Conservation (phyloP, 1,284 basidiomycete species). For the Schizopora paradoxa region DNA sequence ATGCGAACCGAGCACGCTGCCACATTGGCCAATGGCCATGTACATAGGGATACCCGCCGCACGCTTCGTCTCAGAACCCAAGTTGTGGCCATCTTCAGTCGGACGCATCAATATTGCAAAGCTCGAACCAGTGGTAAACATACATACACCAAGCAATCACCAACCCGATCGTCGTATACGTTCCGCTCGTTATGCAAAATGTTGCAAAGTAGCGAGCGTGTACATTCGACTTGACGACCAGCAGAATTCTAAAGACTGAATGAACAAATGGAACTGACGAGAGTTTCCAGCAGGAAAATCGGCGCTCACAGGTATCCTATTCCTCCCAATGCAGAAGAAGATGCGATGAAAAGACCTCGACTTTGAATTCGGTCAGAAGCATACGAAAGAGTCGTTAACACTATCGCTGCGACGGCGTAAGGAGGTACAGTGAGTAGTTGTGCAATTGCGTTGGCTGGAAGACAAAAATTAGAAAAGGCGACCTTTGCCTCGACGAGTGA, state of each 20-base stretch:
- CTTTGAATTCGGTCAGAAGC: conserved; percentile 69
- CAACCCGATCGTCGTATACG: conserved; percentile 62
- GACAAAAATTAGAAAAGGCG: not conserved
- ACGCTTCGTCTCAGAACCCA: conserved; percentile 74
- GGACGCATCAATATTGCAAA: conserved; percentile 1
- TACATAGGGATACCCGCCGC: conserved; percentile 71
- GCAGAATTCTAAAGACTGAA: conserved; percentile 40
- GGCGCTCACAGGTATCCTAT: conserved; percentile 59
- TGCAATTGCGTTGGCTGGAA: conserved; percentile 44
- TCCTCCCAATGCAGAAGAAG: conserved; percentile 45
- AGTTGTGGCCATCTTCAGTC: conserved; percentile 59
- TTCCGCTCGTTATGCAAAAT: conserved; percentile 65
- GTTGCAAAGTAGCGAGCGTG: conserved; percentile 61
- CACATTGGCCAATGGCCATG: conserved; percentile 71
- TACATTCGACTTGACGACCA: conserved; percentile 39
- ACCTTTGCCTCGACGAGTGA: not conserved
- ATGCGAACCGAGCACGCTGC: conserved; percentile 68
- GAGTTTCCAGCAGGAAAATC: not conserved
- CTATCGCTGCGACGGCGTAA: conserved; percentile 66
- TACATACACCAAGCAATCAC: conserved; percentile 69
- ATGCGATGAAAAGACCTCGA: conserved; percentile 57
- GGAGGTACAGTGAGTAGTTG: conserved; percentile 79
- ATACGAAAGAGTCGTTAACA: conserved; percentile 60
- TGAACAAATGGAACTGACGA: not conserved
- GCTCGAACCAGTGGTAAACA: conserved; percentile 6